Conservation (phyloP, 495 filamentous ascomycete species). For the Penicillium cataractarum region DNA sequence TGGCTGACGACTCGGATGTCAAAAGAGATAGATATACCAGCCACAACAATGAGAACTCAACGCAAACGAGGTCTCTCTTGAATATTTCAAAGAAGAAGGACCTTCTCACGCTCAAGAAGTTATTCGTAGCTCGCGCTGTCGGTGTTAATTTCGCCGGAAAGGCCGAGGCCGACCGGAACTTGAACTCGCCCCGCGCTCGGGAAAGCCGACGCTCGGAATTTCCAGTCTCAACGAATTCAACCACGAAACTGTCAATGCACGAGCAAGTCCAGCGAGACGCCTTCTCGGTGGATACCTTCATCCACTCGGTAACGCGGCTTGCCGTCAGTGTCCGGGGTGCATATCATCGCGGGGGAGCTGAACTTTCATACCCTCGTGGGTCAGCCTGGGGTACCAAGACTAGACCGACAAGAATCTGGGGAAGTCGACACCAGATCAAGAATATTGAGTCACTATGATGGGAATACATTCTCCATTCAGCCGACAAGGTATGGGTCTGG, state of each 20-base stretch:
- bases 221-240: slow-evolving; percentile 3
- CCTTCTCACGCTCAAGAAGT: neutral
- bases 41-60: neutral
- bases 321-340: slow-evolving; percentile 6
- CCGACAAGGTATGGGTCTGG: neutral
- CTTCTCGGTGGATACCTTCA: slow-evolving; percentile 7
- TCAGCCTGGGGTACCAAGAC: slow-evolving; percentile 16
- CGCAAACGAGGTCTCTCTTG: neutral
- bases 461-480: neutral
- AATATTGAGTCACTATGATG: neutral
- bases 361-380: neutral
- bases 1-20: neutral
- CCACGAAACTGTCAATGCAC: neutral
- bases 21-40: neutral
- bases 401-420: neutral
- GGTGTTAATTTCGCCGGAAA: slow-evolving; percentile 2
- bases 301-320: neutral
- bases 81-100: neutral
- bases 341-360: slow-evolving; percentile 11
- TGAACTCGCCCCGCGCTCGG: slow-evolving; percentile 15
- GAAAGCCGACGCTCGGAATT: slow-evolving; percentile 16
- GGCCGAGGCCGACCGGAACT: slow-evolving; percentile 1
- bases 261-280: neutral
- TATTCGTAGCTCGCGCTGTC: neutral
- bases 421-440: neutral